Base-by-base conservation (phyloP, 2,329 filamentous ascomycete genomes). In the Zymoseptoria tritici region DNA sequence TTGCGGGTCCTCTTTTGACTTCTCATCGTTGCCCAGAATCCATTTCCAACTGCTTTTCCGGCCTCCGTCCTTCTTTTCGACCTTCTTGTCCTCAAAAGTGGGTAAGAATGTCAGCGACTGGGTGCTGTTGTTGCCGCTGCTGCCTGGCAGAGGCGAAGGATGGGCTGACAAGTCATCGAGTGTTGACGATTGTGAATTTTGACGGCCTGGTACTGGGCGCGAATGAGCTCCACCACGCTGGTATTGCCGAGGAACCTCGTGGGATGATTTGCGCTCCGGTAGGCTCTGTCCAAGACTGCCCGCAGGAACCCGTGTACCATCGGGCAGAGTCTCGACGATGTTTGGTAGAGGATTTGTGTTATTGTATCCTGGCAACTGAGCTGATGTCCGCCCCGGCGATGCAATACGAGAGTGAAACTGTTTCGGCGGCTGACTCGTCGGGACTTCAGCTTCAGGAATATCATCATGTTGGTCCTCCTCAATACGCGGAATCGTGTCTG, bases 11-110 rank as follows among this genome's bases (percentile, higher is more conserved):
- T 72, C 70, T 55, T 71, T 70, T 60, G 89, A 85, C 64, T 87
- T 85, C 61, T 92, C 88, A 50, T 82, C 81, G 49, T 82, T 82
- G 7, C 75, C 70, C 31, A 92, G 82, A 67, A 95, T 85, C 88
- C 89, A 92, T 66, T 90, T 90, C 89, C 90, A 90, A 61, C 87
- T 89, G 9, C 91, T 92, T 72, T 94, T 96, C 61, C 87, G 83
- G 22, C 79, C 75, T 2, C 79, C 80, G 9, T 87, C 83, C 71
- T 88, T 92, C 55, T 84, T 82, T 67, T 80, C 69, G 68, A 88
- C 90, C 73, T 85, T 88, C 57, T 94, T 89, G 60, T 92, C 89
- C 2, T 78, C 78, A 52, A 89, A 78, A 0, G 87, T 93, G 0
- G 91, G 90, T 56, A 94, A 91, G 66, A 91, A 88, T 0, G 90